Evolutionary conservation across 2,329 filamentous ascomycete species (phyloP), one percentile per base, ranked within the genome.

Genomic region (Byssothecium circinans): DNA sequence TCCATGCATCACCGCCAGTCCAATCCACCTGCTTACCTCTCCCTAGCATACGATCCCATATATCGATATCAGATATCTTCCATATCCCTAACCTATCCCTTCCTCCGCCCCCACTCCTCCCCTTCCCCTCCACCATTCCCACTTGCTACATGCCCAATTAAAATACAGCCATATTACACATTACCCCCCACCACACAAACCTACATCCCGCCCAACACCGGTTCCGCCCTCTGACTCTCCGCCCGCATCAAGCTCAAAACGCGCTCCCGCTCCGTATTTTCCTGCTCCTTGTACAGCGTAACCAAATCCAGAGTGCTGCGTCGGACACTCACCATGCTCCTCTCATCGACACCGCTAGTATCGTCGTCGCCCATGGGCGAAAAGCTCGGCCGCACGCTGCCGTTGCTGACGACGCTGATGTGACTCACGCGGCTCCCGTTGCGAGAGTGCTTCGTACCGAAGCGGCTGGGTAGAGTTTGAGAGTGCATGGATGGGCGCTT

Each of bases 251-350:
- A 50, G 8, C 53, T 55, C 44, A 70, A 35, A 6, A 67, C 60
- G 15, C 49, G 60, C 36, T 63, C 62, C 33, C 57, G 54, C 49
- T 74, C 73, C n/a, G 56, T 54, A 22, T 58, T 55, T 48, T 74
- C 69, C 45, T 66, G 62, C 45, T 68, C 60, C 45, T 69, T 60
- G 46, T 72, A 68, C 40, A 65, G 57, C n/a, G 61, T 58, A 8
- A 73, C 53, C 50, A 75, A 52, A 52, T 74, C 72, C 60, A 72
- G 67, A 7, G 71, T 74, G 52, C 72, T 74, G n/a, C 60, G 63
- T 34, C 71, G 56, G 18, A 72, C 61, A 46, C 65, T 69, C n/a
- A 61, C 58, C 6, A 67, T 54, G 37, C 68, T 71, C 27, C 47
- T 58, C 27, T 55, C 56, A 22, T 64, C 60, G 1, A 41, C 40